phyloP scores from a whole-genome alignment of 2,329 filamentous ascomycete species.

The Aspergillus uvarum region DNA sequence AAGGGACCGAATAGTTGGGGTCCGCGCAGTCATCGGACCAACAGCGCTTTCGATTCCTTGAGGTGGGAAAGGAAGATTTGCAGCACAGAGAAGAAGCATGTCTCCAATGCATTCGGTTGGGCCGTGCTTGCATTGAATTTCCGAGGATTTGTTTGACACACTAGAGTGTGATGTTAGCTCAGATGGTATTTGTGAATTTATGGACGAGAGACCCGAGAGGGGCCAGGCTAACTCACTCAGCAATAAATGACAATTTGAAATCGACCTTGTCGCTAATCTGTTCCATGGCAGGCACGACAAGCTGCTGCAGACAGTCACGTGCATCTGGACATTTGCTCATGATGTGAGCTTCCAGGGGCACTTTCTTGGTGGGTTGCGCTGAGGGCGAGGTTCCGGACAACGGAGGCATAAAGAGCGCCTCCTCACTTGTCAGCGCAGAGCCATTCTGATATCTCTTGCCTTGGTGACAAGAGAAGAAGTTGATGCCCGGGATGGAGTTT shows the following conservation, averaged over 20 bases:
- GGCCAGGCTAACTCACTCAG: constrained; percentile 52
- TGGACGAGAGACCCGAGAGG: neutral
- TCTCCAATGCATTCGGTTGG: constrained; percentile 89
- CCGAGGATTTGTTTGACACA: constrained; percentile 70
- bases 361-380: constrained; percentile 31
- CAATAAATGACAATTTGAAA: constrained; percentile 89
- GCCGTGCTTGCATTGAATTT: constrained; percentile 85
- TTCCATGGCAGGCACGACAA: constrained; percentile 86
- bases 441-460: neutral
- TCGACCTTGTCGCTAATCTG: constrained; percentile 78
- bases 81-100: constrained; percentile 89
- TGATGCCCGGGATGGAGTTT: constrained; percentile 5
- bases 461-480: constrained; percentile 10
- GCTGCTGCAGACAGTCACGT: constrained; percentile 72
- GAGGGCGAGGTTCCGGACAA: neutral
- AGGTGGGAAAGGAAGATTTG: constrained; percentile 56
- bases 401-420: constrained; percentile 2
- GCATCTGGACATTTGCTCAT: constrained; percentile 98
- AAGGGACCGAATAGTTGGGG: constrained; percentile 73
- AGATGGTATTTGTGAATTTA: neutral
- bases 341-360: constrained; percentile 89
- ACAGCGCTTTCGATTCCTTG: constrained; percentile 16
- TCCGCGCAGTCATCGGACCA: constrained; percentile 58
- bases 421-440: neutral
- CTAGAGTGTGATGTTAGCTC: constrained; percentile 36